Percentiles rank a stretch among this genome's conserved stretches.
Conservation (phyloP, 768 basidiomycete genomes). For the Trametes villosa region DNA sequence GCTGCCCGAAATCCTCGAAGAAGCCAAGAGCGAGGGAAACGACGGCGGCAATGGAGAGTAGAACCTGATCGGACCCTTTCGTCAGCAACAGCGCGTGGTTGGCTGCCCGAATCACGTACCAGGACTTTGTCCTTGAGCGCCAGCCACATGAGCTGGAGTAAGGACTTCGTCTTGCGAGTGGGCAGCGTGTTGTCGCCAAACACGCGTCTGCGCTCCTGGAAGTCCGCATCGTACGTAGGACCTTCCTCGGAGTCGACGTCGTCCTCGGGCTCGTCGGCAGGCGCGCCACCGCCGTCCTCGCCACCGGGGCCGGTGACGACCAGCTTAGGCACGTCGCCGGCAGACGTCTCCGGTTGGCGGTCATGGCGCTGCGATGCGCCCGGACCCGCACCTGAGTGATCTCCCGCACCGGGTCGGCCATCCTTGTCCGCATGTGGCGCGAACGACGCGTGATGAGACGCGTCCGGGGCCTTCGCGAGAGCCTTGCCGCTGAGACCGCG, state of each 20-base stretch:
- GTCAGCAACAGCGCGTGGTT: neutral
- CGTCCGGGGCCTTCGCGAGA: slow-evolving; percentile 11
- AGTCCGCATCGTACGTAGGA: slow-evolving; percentile 37
- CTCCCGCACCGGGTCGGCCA: slow-evolving; percentile 23
- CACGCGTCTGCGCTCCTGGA: slow-evolving; percentile 50
- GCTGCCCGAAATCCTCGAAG: slow-evolving; percentile 88
- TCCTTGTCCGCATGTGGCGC: slow-evolving; percentile 9
- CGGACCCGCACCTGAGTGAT: slow-evolving; percentile 32
- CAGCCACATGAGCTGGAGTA: slow-evolving; percentile 61
- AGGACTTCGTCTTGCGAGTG: slow-evolving; percentile 47
- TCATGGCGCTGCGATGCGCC: slow-evolving; percentile 41
- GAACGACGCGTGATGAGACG: slow-evolving; percentile 16
- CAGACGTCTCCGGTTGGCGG: slow-evolving; percentile 21
- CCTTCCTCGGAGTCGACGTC: slow-evolving; percentile 19
- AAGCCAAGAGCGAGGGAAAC: slow-evolving; percentile 93
- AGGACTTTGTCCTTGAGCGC: slow-evolving; percentile 68
- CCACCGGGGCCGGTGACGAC: slow-evolving; percentile 30
- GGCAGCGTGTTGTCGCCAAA: slow-evolving; percentile 61
- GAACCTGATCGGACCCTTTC: slow-evolving; percentile 54
- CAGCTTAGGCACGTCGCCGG: slow-evolving; percentile 29
- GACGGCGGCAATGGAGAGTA: slow-evolving; percentile 90
- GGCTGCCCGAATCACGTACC: slow-evolving; percentile 40
- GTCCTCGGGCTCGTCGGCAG: slow-evolving; percentile 5
- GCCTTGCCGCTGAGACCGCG: slow-evolving; percentile 44
- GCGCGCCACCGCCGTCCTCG: slow-evolving; percentile 22